Evolutionary conservation across 768 basidiomycete genomes (phyloP), one percentile per base, ranked within the genome.

Genomic region (Cytidiella melzeri): DNA sequence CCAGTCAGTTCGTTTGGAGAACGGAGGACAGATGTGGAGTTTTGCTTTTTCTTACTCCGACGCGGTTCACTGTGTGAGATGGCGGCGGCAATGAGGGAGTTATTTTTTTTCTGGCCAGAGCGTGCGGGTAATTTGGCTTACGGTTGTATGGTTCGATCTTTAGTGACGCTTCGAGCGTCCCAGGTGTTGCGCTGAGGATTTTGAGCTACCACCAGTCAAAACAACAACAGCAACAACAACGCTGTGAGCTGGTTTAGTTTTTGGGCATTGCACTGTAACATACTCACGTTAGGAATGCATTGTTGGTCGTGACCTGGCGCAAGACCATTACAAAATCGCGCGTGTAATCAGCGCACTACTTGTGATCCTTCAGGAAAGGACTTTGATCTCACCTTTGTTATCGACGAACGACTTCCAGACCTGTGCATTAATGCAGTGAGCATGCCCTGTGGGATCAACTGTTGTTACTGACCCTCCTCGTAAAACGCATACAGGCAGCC

Each of bases 341-440:
- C 34, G 41, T 49, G 15, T 45, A n/a, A 27, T 12, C 39, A 24
- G 4, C 23, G 21, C 15, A 38, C 37, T 45, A n/a, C n/a, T n/a
- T n/a, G n/a, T n/a, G n/a, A n/a, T n/a, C n/a, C 24, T 38, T 41
- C 15, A 20, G 13, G 23, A 40, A 20, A 25, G 23, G 23, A 50
- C 25, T 41, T 18, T 40, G 11, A n/a, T n/a, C 46, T 28, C 26
- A 83, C 87, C 88, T 73, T 81, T 75, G 55, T 81, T 86, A 40
- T 83, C 79, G 2, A 90, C 54, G 60, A 92, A 91, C 4, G 84
- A 87, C 59, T 80, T 76, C 89, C 88, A 91, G 46, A 91, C 88
- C 87, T 87, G 60, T 36, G 19, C 30, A 19, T 13, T 7, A 54
- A n/a, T 30, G 38, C 19, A 18, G 19, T 20, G 28, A 39, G 4